Evolutionary conservation across 345 rosid species (phyloP).

Genomic region (Salix arbutifolia): DNA sequence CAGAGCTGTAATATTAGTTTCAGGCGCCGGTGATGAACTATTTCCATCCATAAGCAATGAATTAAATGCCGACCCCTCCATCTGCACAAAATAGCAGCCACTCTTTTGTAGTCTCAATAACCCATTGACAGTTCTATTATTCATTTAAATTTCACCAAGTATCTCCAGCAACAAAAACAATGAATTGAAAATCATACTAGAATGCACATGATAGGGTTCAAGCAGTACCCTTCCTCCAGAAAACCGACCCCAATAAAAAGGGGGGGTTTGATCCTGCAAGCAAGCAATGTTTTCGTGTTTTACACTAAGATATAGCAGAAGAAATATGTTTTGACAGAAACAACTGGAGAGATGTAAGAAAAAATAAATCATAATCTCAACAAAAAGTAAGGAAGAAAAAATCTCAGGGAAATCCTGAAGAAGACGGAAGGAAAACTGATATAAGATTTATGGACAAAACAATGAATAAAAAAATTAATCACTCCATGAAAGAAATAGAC

Average conservation of each 20-base stretch:
- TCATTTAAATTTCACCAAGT: neutral
- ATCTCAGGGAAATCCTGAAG: neutral
- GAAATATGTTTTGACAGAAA: neutral
- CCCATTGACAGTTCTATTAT: neutral
- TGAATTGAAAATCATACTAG: neutral
- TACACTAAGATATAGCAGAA: neutral
- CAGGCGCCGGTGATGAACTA: conserved; percentile 27
- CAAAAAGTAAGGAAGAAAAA: neutral
- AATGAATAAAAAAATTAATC: neutral
- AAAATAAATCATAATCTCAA: neutral
- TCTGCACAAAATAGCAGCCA: neutral
- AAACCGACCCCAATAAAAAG: neutral
- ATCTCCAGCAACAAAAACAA: neutral
- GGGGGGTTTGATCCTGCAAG: neutral
- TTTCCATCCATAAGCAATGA: conserved; percentile 39
- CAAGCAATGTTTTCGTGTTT: neutral
- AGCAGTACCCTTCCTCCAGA: neutral
- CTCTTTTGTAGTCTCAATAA: conserved; percentile 1
- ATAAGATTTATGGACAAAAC: neutral
- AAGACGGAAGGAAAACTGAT: neutral
- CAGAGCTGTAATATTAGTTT: conserved; percentile 35
- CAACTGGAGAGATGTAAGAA: neutral
- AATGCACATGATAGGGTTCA: neutral
- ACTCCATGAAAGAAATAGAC: neutral
- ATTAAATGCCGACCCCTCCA: neutral